A percentile compares a stretch with the other conserved stretches of the same genome.
These are phyloP conservation scores for Pseudoscleropodium purum DNA, from an alignment of 225 moss, liverwort and hornwort genomes.

Conservation along the genomic window DNA sequence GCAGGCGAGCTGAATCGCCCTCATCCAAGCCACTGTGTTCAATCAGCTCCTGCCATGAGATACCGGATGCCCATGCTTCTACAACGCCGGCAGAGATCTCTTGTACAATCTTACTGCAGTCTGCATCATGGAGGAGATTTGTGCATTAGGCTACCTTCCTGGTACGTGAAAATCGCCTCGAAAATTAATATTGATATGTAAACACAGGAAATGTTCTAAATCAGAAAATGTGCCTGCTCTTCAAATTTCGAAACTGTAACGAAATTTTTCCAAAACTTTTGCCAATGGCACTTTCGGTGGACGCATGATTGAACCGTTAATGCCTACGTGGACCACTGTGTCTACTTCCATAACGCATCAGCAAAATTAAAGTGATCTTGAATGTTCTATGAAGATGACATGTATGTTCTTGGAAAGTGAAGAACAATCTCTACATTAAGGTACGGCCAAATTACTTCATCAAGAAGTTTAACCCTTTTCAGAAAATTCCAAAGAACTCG, in stretches of 20 bases:
- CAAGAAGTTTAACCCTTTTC: background rate
- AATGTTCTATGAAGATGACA: background rate
- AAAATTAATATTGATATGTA: background rate
- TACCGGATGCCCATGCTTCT: constrained; percentile 52
- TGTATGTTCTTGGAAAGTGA: background rate
- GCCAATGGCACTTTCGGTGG: background rate
- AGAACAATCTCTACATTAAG: background rate
- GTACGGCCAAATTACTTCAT: background rate
- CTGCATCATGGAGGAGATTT: constrained; percentile 1
- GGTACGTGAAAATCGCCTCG: background rate
- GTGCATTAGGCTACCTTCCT: background rate
- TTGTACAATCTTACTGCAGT: constrained; percentile 54
- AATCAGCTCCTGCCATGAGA: constrained; percentile 76
- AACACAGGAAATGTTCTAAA: background rate
- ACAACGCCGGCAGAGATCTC: constrained; percentile 66
- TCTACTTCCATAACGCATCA: background rate
- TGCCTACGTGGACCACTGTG: background rate
- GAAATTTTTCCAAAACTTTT: background rate
- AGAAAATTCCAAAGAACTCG: background rate
- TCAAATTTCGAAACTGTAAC: background rate
- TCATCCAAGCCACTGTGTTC: constrained; percentile 70
- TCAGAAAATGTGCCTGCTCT: background rate
- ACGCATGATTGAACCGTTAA: background rate
- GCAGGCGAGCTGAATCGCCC: constrained; percentile 71
- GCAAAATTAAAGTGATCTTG: background rate